These are phyloP conservation scores for Vitis hybrid DNA, from an alignment of 177 flowering plant species.

Conservation along the genomic window DNA sequence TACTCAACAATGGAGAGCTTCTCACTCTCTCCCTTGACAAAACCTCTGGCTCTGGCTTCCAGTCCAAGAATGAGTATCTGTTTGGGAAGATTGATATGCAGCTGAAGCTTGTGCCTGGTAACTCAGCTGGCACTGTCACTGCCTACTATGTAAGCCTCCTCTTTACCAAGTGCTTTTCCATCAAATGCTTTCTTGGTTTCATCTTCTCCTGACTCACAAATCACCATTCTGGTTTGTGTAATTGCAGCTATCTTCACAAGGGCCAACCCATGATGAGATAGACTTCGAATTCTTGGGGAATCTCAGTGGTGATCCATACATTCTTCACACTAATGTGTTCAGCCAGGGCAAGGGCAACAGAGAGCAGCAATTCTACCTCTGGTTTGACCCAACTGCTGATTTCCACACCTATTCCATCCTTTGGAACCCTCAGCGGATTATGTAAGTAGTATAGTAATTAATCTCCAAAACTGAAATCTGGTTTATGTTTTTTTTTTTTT, in stretches of 20 bases:
- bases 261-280: conserved; percentile 21
- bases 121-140: conserved; percentile 23
- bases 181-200: not conserved
- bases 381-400: conserved; percentile 28
- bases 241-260: conserved; percentile 19
- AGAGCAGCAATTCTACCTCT: conserved; percentile 26
- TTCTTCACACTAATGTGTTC: conserved; percentile 25
- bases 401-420: conserved; percentile 32
- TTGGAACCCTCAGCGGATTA: conserved; percentile 20
- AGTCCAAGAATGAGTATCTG: conserved; percentile 16
- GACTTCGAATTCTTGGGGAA: conserved; percentile 32
- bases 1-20: conserved; percentile 18
- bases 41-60: conserved; percentile 30
- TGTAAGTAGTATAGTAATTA: conserved; percentile 9
- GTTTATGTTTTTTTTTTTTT: not conserved
- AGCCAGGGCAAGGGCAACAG: conserved; percentile 22
- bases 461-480: too few relatives aligned
- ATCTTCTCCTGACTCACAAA: not conserved
- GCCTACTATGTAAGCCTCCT: conserved; percentile 18
- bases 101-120: conserved; percentile 28
- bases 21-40: conserved; percentile 27
- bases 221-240: too few relatives aligned
- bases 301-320: conserved; percentile 23
- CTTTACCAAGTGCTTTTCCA: not conserved
- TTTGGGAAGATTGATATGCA: conserved; percentile 28